Conservation (phyloP, 257 asterid species). For the Datura wrightii region DNA sequence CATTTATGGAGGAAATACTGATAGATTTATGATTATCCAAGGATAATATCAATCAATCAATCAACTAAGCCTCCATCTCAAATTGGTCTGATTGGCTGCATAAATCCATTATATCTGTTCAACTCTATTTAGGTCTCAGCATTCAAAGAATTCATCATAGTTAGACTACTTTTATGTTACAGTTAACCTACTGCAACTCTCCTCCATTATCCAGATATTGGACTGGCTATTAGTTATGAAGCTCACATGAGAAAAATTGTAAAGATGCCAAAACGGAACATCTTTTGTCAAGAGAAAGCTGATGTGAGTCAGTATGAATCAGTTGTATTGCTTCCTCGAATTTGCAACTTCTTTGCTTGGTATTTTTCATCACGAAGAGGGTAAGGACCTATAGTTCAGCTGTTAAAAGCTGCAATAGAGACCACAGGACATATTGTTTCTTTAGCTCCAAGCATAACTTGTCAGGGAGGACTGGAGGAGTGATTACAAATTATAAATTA, state of each 20-base stretch:
- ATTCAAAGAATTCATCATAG: background rate
- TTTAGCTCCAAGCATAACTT: constrained; percentile 1
- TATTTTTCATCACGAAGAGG: background rate
- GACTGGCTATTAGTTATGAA: constrained; percentile 13
- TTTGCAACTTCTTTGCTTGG: background rate
- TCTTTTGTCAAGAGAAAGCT: background rate
- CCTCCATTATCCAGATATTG: background rate
- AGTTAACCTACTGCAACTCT: background rate
- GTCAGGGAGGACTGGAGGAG: background rate
- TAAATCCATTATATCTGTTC: background rate
- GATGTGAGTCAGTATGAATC: constrained; percentile 5
- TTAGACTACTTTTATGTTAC: background rate
- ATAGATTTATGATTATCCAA: background rate
- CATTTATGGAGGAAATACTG: background rate
- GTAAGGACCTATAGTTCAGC: background rate
- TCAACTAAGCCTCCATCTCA: constrained; percentile 11
- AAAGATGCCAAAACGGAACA: background rate
- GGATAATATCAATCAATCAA: background rate
- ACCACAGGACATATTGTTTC: background rate
- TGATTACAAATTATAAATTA: constrained; percentile 1
- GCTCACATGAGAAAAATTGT: background rate
- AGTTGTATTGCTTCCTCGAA: background rate
- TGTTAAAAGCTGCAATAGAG: background rate
- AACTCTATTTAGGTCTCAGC: constrained; percentile 7
- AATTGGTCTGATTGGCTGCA: background rate